Conservation (phyloP, 257 asterid species). For the Solanum commersonii region DNA sequence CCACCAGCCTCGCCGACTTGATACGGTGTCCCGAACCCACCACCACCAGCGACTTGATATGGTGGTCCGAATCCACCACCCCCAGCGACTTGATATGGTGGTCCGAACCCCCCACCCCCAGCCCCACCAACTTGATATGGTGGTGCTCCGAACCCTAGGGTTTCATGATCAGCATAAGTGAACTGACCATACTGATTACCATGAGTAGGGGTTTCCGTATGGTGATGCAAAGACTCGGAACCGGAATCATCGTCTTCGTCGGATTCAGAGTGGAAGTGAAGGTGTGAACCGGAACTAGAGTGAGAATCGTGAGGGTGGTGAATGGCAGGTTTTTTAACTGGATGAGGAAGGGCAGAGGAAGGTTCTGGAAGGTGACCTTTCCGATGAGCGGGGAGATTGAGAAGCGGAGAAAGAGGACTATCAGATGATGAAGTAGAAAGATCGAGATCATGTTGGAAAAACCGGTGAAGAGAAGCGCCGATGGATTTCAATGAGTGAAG, state of each 20-base stretch:
- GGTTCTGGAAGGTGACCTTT: slow-evolving; percentile 33
- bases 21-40: background rate
- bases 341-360: slow-evolving; percentile 19
- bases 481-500: slow-evolving; percentile 59
- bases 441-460: slow-evolving; percentile 55
- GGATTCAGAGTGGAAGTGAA: slow-evolving; percentile 52
- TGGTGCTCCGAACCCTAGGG: background rate
- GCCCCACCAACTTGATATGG: slow-evolving; percentile 12
- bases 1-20: background rate
- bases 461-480: slow-evolving; percentile 56
- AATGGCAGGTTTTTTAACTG: slow-evolving; percentile 21
- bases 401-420: slow-evolving; percentile 46
- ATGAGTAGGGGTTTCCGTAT: background rate
- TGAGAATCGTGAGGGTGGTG: slow-evolving; percentile 27
- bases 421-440: background rate
- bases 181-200: slow-evolving; percentile 14
- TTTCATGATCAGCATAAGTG: background rate
- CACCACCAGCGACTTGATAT: slow-evolving; percentile 3
- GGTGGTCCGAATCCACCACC: background rate
- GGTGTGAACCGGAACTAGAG: slow-evolving; percentile 82
- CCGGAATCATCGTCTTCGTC: slow-evolving; percentile 34
- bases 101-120: background rate
- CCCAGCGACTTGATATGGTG: background rate
- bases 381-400: slow-evolving; percentile 43
- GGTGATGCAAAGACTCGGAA: slow-evolving; percentile 44